These are phyloP conservation scores for Venturia aucupariae DNA, from an alignment of 2,329 filamentous ascomycete genomes.

Conservation along the genomic window DNA sequence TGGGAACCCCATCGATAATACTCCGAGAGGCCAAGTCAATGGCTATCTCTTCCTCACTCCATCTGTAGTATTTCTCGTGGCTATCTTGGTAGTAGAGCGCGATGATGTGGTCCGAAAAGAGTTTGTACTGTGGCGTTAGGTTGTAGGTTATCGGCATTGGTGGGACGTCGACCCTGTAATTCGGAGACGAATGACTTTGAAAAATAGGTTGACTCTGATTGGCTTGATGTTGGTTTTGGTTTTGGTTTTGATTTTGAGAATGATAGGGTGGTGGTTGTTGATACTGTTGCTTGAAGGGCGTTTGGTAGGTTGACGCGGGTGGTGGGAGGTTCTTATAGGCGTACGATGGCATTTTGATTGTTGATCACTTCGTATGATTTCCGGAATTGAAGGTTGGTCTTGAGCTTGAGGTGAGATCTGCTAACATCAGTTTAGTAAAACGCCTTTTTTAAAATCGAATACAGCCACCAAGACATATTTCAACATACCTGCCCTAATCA, in stretches of 20 bases:
- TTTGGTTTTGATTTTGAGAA: not conserved
- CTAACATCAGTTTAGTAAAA: not conserved
- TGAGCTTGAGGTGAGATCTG: not conserved
- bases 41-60: not conserved
- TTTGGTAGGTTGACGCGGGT: not conserved
- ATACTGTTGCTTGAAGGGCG: not conserved
- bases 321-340: not conserved
- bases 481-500: not conserved
- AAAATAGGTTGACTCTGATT: not conserved
- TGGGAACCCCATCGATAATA: not conserved
- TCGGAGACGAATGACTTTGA: too few species aligned
- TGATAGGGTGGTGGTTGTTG: not conserved
- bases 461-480: not conserved
- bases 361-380: not conserved
- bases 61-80: conserved; percentile 4
- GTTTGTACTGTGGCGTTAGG: not conserved
- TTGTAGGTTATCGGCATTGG: not conserved
- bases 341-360: not conserved
- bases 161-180: not conserved
- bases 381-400: not conserved
- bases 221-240: not conserved
- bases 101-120: not conserved
- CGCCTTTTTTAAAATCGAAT: not conserved
- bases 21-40: not conserved
- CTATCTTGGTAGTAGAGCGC: not conserved